Conservation (phyloP, 2,329 filamentous ascomycete species). For the Cladobotryum mycophilum region DNA sequence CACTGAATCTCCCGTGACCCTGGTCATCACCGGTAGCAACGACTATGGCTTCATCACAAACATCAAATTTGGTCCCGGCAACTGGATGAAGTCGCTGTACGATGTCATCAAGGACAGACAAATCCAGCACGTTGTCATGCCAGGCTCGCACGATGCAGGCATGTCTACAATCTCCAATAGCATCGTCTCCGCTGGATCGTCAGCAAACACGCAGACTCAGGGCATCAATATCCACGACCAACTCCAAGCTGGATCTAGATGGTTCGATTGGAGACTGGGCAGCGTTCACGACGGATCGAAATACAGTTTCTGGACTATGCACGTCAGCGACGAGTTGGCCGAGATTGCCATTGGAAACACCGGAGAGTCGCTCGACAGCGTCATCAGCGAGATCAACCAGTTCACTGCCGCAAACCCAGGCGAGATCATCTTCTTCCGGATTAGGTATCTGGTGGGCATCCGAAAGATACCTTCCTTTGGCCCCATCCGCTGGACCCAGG, state of each 20-base stretch:
- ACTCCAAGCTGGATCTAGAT: conserved; percentile 38
- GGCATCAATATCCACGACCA: conserved; percentile 39
- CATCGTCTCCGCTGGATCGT: conserved; percentile 27
- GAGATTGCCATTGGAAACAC: conserved; percentile 37
- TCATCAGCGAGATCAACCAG: conserved; percentile 37
- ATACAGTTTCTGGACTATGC: conserved; percentile 34
- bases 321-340: conserved; percentile 31
- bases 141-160: conserved; percentile 43
- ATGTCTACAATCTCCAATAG: conserved; percentile 36
- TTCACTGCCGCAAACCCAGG: conserved; percentile 38
- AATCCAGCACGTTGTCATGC: conserved; percentile 40
- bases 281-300: conserved; percentile 17
- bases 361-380: conserved; percentile 37
- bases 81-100: conserved; percentile 29
- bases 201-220: conserved; percentile 39
- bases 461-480: conserved; percentile 26
- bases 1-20: conserved; percentile 23
- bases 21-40: conserved; percentile 30
- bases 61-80: conserved; percentile 20
- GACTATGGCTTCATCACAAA: conserved; percentile 27
- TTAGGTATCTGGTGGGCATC: conserved; percentile 36
- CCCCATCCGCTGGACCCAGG: conserved; percentile 29
- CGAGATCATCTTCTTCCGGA: conserved; percentile 40
- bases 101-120: conserved; percentile 30
- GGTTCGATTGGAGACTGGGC: conserved; percentile 42